phyloP scores from a whole-genome alignment of 495 filamentous ascomycete genomes.

The Aspergillus asperescens region DNA sequence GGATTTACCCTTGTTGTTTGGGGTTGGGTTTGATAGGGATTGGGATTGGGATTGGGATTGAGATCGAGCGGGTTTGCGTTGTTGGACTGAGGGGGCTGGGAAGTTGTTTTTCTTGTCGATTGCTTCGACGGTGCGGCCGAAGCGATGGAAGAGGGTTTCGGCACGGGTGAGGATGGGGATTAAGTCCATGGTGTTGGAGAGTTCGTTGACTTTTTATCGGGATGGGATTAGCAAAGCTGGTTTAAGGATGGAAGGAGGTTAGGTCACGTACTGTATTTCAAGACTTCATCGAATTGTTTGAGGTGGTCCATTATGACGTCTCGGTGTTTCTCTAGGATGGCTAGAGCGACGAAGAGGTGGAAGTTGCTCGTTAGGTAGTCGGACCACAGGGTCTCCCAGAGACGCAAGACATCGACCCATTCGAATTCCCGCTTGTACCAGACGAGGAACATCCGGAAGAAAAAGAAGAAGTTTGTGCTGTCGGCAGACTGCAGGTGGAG shows the following conservation, averaged over 20 bases:
- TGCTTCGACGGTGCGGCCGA: conserved; percentile 79
- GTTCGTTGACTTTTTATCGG: conserved; percentile 70
- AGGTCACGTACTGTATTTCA: conserved; percentile 77
- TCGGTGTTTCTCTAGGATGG: conserved; percentile 92
- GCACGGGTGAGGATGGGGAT: conserved; percentile 77
- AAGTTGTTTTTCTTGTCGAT: conserved; percentile 83
- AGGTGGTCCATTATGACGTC: conserved; percentile 92
- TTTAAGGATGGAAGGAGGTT: not conserved
- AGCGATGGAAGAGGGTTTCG: conserved; percentile 80
- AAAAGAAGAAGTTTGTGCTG: conserved; percentile 98
- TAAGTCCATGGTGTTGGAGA: conserved; percentile 88
- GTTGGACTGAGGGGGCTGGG: conserved; percentile 58
- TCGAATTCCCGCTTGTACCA: conserved; percentile 98
- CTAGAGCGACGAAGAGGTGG: conserved; percentile 89
- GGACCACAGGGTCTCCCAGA: conserved; percentile 96
- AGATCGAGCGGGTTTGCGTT: conserved; percentile 39
- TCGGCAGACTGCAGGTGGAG: conserved; percentile 83
- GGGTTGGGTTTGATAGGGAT: not conserved
- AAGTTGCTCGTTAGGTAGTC: conserved; percentile 83
- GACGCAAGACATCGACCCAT: conserved; percentile 75
- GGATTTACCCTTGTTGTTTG: conserved; percentile 31
- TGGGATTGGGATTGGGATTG: conserved; percentile 6
- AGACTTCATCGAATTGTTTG: conserved; percentile 90
- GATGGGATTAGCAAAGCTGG: not conserved
- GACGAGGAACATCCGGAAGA: conserved; percentile 96